phyloP scores from a whole-genome alignment of 495 filamentous ascomycete species.

The Thozetella sp. region DNA sequence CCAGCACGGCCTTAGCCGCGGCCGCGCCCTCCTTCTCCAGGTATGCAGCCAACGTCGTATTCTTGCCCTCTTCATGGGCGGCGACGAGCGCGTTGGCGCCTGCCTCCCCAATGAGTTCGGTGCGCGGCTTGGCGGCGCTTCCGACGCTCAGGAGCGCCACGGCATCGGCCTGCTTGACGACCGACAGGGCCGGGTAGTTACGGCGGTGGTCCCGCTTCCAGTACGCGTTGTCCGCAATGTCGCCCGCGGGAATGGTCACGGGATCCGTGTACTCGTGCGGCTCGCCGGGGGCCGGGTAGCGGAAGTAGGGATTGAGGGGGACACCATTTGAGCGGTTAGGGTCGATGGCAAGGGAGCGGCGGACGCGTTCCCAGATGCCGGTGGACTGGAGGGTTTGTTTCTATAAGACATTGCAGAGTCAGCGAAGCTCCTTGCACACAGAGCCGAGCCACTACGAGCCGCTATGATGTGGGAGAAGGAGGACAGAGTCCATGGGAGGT shows the following conservation, averaged over 20 bases:
- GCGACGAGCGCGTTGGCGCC: constrained; percentile 78
- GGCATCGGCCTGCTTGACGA: constrained; percentile 81
- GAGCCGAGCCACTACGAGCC: too few species aligned
- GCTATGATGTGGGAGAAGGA: too few species aligned
- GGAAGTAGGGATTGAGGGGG: constrained; percentile 90
- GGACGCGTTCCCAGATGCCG: constrained; percentile 87
- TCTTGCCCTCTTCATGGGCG: constrained; percentile 76
- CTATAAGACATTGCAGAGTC: constrained; percentile 42
- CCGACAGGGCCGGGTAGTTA: constrained; percentile 79
- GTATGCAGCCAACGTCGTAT: constrained; percentile 68
- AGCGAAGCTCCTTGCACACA: too few species aligned
- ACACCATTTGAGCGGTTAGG: constrained; percentile 88
- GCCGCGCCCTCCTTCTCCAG: constrained; percentile 69
- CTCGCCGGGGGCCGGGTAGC: constrained; percentile 85
- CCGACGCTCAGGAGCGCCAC: constrained; percentile 86
- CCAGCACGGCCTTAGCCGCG: constrained; percentile 64
- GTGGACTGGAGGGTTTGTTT: constrained; percentile 97
- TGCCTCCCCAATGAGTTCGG: constrained; percentile 82
- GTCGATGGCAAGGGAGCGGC: constrained; percentile 77
- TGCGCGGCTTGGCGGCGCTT: constrained; percentile 76
- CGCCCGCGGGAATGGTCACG: constrained; percentile 86
- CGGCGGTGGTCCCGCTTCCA: constrained; percentile 93
- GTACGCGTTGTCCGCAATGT: constrained; percentile 97
- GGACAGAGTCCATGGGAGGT: too few species aligned
- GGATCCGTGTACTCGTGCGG: constrained; percentile 84